phyloP scores from a whole-genome alignment of 805 yeast genomes.

The Maudiozyma pseudohumilis region DNA sequence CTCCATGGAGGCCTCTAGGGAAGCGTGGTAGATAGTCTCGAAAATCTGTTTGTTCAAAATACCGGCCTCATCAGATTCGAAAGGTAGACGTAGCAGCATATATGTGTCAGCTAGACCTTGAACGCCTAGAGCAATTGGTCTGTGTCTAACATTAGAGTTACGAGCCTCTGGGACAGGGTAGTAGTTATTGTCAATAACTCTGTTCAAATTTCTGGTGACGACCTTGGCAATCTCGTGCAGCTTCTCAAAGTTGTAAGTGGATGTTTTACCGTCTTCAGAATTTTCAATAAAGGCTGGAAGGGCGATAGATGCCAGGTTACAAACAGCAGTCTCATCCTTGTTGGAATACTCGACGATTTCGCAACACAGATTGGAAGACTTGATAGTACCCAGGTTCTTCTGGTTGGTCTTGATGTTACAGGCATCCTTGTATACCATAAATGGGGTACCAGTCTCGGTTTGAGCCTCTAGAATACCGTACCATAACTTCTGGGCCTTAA shows the following conservation, averaged over 20 bases:
- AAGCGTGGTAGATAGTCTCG: slow-evolving; percentile 93
- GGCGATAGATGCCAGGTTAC: slow-evolving; percentile 85
- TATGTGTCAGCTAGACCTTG: slow-evolving; percentile 94
- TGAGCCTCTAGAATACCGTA: slow-evolving; percentile 78
- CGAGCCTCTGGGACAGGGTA: slow-evolving; percentile 76
- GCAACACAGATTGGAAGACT: slow-evolving; percentile 86
- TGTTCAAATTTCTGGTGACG: slow-evolving; percentile 65
- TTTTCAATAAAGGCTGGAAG: slow-evolving; percentile 61
- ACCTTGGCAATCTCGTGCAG: slow-evolving; percentile 71
- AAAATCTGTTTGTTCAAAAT: slow-evolving; percentile 72
- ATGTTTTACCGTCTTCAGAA: slow-evolving; percentile 33
- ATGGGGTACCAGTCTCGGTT: slow-evolving; percentile 93
- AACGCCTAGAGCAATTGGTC: slow-evolving; percentile 92
- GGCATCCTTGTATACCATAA: slow-evolving; percentile 84
- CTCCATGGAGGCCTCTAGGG: slow-evolving; percentile 78
- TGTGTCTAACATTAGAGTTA: slow-evolving; percentile 61
- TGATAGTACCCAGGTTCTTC: slow-evolving; percentile 80
- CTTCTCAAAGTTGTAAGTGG: slow-evolving; percentile 55
- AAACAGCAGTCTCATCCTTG: slow-evolving; percentile 84
- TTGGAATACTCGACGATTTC: slow-evolving; percentile 88
- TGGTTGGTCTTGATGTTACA: slow-evolving; percentile 83
- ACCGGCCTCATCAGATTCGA: slow-evolving; percentile 75
- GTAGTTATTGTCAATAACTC: slow-evolving; percentile 67
- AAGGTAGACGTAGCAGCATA: slow-evolving; percentile 69
- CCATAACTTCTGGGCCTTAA: slow-evolving; percentile 87